Conservation (phyloP, 2,329 filamentous ascomycete genomes). For the Pseudocercospora macadamiae region DNA sequence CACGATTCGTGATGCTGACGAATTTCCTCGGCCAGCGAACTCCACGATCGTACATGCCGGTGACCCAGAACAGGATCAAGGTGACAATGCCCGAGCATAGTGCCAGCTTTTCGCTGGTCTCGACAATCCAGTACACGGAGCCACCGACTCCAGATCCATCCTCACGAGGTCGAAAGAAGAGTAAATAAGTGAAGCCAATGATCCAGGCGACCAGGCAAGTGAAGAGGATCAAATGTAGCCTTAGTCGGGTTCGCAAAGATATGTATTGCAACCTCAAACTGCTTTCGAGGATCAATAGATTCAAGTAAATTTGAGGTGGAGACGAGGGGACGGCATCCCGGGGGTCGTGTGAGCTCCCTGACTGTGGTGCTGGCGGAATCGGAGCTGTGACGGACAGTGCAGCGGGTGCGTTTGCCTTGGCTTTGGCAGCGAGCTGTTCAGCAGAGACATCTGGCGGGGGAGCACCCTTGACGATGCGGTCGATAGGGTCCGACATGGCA, state of each 20-base stretch:
- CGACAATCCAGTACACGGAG: constrained; percentile 94
- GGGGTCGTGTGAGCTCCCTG: constrained; percentile 61
- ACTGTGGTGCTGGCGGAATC: constrained; percentile 36
- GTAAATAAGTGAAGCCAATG: constrained; percentile 79
- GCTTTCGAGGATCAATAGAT: constrained; percentile 93
- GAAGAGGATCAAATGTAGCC: constrained; percentile 92
- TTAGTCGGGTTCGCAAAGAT: constrained; percentile 80
- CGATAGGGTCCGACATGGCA: constrained; percentile 51
- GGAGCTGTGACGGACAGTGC: constrained; percentile 50
- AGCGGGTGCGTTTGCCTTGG: constrained; percentile 32
- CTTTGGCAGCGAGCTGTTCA: constrained; percentile 44
- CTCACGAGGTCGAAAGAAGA: constrained; percentile 94
- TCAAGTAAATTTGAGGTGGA: constrained; percentile 95
- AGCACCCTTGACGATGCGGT: constrained; percentile 91
- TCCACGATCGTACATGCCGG: constrained; percentile 93
- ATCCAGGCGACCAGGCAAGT: constrained; percentile 80
- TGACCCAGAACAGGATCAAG: constrained; percentile 84
- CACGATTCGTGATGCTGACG: constrained; percentile 86
- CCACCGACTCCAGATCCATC: constrained; percentile 90
- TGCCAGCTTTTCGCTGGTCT: constrained; percentile 86
- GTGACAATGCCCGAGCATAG: constrained; percentile 91
- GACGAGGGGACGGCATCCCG: constrained; percentile 82
- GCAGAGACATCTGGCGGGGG: constrained; percentile 64
- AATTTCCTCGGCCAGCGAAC: constrained; percentile 92
- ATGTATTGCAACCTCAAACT: constrained; percentile 92